Percentiles rank a stretch among this genome's conserved stretches.
phyloP scores from a whole-genome alignment of 2,329 filamentous ascomycete genomes.

The Sarocladium kiliense region DNA sequence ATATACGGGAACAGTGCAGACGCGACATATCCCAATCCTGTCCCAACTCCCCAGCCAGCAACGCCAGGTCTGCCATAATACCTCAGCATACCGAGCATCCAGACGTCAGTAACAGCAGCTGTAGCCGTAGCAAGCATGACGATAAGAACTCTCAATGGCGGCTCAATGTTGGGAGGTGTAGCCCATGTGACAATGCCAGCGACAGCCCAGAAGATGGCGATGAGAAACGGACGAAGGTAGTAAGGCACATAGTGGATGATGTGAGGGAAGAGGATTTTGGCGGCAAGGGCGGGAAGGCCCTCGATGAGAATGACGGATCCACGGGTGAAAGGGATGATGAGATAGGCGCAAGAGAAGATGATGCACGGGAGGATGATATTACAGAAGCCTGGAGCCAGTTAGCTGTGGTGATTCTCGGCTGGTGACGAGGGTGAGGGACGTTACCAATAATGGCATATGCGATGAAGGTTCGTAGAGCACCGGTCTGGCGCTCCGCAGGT shows the following conservation, averaged over 20 bases:
- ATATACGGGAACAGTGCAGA: slow-evolving; percentile 24
- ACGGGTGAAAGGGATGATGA: slow-evolving; percentile 28
- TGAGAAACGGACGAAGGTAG: slow-evolving; percentile 21
- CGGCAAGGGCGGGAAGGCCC: slow-evolving; percentile 21
- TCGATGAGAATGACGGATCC: slow-evolving; percentile 27
- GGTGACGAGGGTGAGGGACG: background rate
- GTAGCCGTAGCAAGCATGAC: slow-evolving; percentile 22
- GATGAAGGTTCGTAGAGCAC: background rate
- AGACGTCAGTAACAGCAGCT: slow-evolving; percentile 26
- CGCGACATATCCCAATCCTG: slow-evolving; percentile 23
- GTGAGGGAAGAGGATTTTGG: slow-evolving; percentile 24
- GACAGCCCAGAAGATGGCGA: slow-evolving; percentile 21
- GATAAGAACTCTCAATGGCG: slow-evolving; percentile 22
- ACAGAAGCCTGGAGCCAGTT: slow-evolving; percentile 20
- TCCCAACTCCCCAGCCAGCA: slow-evolving; percentile 29
- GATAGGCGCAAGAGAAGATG: slow-evolving; percentile 27
- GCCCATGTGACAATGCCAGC: slow-evolving; percentile 16
- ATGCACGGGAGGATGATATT: slow-evolving; percentile 24
- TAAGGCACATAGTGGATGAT: slow-evolving; percentile 22
- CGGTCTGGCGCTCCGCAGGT: background rate
- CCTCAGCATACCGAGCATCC: slow-evolving; percentile 24
- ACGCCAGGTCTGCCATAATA: slow-evolving; percentile 25
- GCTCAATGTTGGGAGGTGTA: slow-evolving; percentile 28
- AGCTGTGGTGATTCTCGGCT: background rate
- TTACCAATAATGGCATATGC: background rate